A percentile compares a stretch with the other conserved stretches of the same genome.
Evolutionary conservation across 2,329 filamentous ascomycete genomes (phyloP).

Genomic region (Akanthomyces uredinophilus): DNA sequence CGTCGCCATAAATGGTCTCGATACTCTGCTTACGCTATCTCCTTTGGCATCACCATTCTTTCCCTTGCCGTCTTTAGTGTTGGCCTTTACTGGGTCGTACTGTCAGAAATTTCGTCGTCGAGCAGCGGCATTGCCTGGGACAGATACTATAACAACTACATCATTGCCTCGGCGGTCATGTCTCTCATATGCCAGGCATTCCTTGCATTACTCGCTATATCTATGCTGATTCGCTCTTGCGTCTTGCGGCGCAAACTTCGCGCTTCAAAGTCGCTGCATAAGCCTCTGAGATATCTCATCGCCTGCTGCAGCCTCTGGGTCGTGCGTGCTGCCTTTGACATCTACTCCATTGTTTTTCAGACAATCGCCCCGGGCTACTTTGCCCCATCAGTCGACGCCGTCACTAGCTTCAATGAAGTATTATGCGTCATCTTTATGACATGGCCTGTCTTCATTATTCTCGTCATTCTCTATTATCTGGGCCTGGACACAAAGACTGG

Average conservation of each 20-base stretch:
- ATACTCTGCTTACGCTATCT: not conserved
- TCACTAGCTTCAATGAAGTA: conserved; percentile 15
- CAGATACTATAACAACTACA: not conserved
- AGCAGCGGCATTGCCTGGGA: not conserved
- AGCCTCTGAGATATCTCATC: conserved; percentile 20
- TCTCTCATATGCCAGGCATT: not conserved
- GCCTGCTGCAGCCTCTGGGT: conserved; percentile 23
- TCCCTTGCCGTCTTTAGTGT: conserved; percentile 13
- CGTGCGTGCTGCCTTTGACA: conserved; percentile 20
- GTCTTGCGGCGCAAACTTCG: conserved; percentile 10
- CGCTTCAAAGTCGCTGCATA: not conserved
- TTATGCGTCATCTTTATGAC: conserved; percentile 11
- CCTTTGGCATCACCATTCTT: conserved; percentile 7
- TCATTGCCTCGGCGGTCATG: not conserved
- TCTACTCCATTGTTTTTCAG: conserved; percentile 23
- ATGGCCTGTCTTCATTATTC: conserved; percentile 23
- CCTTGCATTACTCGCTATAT: not conserved
- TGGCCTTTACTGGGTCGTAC: not conserved
- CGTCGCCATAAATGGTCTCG: not conserved
- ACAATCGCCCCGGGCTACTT: not conserved
- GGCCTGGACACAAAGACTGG: conserved; percentile 23
- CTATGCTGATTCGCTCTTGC: conserved; percentile 9
- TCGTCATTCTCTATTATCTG: conserved; percentile 23
- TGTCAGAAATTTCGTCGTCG: not conserved
- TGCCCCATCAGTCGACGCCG: not conserved